Evolutionary conservation across 805 yeast genomes (phyloP), one percentile per base, ranked within the genome.

Genomic region (Cyberlindnera galapagoensis): DNA sequence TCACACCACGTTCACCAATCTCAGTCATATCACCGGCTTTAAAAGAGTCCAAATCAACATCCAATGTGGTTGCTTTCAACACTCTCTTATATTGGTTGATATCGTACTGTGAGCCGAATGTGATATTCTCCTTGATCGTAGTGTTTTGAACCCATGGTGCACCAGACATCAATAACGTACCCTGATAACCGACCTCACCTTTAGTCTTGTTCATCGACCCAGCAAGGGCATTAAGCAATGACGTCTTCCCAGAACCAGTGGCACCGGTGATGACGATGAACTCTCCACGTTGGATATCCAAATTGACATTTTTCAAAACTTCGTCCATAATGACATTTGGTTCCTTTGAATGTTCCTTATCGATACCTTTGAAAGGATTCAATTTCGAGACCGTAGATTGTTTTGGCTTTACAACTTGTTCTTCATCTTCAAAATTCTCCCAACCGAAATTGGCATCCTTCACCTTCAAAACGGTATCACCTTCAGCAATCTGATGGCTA

Each of bases 1-100:
- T 83, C 30, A 88, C 86, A 40, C 97, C 97, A 52, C 88, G 84
- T 61, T 88, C 97, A 39, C 97, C 97, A 35, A 88, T 95, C 46
- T 81, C 75, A 3, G 97, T 90, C 34, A 66, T 65, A 52, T 90
- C 97, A 30, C 95, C 94, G 47, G 82, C 80, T 1, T 94, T 83
- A 33, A 88, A 69, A 20, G 75, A 73, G 20, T 67, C 70, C 37
- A 88, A 62, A 60, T 88, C 97, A 16, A 74, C 74, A 9, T 65
- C 57, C 42, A 88, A 70, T 9, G 92, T 94, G 63, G 97, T 90
- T 0, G 94, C 95, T 27, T 74, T 71, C 12, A 88, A 57, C 0
- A 92, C 87, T 39, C 67, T 66, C 22, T 76, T 69, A 59, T 88
- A 88, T 47, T 84, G 84, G 4, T 68, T 79, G 7, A 78, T 67